Evolutionary conservation across 805 yeast species (phyloP).

Genomic region (Cyberlindnera misumaiensis): DNA sequence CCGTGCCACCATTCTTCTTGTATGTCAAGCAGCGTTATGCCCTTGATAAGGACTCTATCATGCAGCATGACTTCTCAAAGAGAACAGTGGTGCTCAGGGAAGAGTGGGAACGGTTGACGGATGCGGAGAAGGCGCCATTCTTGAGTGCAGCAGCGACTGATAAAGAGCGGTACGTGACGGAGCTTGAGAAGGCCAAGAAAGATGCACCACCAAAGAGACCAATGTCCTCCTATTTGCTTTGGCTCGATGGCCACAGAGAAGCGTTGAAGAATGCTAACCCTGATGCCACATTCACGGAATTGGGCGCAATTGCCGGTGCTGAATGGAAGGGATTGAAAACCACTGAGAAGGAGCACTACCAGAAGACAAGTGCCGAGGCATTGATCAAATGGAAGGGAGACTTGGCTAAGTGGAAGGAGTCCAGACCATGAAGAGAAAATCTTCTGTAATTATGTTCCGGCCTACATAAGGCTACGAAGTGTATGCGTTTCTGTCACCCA

Average conservation of each 20-base stretch:
- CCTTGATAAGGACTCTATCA: neutral
- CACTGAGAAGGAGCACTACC: slow-evolving; percentile 55
- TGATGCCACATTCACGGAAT: slow-evolving; percentile 19
- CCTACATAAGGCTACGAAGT: too few species aligned
- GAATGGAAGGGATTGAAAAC: slow-evolving; percentile 80
- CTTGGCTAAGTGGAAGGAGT: slow-evolving; percentile 32
- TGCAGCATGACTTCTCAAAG: neutral
- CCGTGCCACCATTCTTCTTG: slow-evolving; percentile 1
- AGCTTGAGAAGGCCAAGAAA: slow-evolving; percentile 11
- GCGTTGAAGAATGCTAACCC: slow-evolving; percentile 12
- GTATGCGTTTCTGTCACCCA: slow-evolving; percentile 4
- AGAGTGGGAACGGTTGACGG: slow-evolving; percentile 12
- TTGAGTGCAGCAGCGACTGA: slow-evolving; percentile 10
- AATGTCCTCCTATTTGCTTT: slow-evolving; percentile 10
- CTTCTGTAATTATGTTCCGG: too few species aligned
- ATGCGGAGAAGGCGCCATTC: slow-evolving; percentile 10
- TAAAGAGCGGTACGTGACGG: slow-evolving; percentile 9
- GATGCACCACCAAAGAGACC: slow-evolving; percentile 23
- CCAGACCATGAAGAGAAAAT: too few species aligned
- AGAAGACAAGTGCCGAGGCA: slow-evolving; percentile 12
- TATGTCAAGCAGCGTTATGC: slow-evolving; percentile 2
- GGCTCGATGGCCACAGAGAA: slow-evolving; percentile 10
- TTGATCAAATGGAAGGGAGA: slow-evolving; percentile 29
- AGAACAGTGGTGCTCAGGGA: neutral
- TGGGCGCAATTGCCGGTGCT: slow-evolving; percentile 70